Evolutionary conservation across 2,329 filamentous ascomycete genomes (phyloP).

Genomic region (Camillea tinctor): DNA sequence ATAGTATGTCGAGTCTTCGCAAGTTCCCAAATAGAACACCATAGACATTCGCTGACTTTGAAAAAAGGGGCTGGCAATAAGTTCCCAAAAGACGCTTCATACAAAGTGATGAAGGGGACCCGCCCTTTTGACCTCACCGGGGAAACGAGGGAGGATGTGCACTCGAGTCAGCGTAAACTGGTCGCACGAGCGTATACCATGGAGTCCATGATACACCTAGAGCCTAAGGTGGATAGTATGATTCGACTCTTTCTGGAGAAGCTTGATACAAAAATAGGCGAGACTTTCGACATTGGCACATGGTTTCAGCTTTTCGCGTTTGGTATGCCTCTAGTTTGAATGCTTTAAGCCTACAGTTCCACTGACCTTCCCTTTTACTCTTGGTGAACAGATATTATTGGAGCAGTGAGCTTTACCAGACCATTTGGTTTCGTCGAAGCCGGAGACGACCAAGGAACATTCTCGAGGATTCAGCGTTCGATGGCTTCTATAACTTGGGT

Average conservation of each 20-base stretch:
- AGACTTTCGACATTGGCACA: constrained; percentile 9
- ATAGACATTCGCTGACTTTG: neutral
- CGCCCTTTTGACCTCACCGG: constrained; percentile 14
- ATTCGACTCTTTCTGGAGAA: constrained; percentile 1
- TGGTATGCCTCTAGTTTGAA: neutral
- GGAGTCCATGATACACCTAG: constrained; percentile 16
- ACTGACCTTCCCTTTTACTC: neutral
- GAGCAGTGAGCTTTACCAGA: constrained; percentile 14
- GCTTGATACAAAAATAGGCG: constrained; percentile 2
- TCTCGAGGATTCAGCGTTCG: constrained; percentile 3
- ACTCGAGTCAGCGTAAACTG: constrained; percentile 14
- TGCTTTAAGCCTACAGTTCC: neutral
- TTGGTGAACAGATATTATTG: constrained; percentile 7
- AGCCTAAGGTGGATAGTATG: constrained; percentile 11
- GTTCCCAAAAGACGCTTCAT: constrained; percentile 8
- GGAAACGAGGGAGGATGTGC: constrained; percentile 16
- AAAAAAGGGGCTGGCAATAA: constrained; percentile 4
- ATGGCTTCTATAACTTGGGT: constrained; percentile 5
- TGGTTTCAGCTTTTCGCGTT: constrained; percentile 16
- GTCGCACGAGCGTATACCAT: constrained; percentile 18
- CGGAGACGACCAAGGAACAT: constrained; percentile 11
- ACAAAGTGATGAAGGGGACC: constrained; percentile 11
- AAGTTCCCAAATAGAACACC: neutral
- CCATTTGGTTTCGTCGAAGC: constrained; percentile 15
- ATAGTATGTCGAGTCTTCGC: constrained; percentile 7